Conservation (phyloP, 768 basidiomycete species). For the Termitomyces sp. region DNA sequence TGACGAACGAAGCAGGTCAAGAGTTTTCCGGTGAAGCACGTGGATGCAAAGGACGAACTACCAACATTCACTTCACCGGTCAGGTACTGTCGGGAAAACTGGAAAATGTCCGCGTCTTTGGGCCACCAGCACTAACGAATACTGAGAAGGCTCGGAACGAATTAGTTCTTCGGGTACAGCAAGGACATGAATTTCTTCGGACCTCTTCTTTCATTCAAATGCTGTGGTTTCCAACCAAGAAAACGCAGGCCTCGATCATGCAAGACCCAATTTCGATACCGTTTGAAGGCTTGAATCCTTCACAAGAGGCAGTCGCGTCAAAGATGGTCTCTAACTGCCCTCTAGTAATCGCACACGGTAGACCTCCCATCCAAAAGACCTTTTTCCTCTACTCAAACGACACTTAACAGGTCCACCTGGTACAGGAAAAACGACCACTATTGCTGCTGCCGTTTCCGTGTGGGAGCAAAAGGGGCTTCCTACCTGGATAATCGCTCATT, state of each 20-base stretch:
- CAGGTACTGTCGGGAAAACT: constrained; percentile 19
- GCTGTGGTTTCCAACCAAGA: constrained; percentile 32
- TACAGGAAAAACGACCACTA: constrained; percentile 51
- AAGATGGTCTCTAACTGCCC: constrained; percentile 29
- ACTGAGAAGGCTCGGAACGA: constrained; percentile 34
- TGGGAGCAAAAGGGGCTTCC: constrained; percentile 24
- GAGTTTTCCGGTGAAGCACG: constrained; percentile 27
- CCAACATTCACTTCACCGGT: constrained; percentile 24
- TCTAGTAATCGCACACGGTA: constrained; percentile 36
- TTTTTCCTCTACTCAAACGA: background rate
- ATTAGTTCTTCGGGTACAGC: constrained; percentile 31
- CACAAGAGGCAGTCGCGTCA: constrained; percentile 30
- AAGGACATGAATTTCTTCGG: constrained; percentile 22
- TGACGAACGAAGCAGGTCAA: constrained; percentile 27
- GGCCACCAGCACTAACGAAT: constrained; percentile 33
- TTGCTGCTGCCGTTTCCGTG: constrained; percentile 34
- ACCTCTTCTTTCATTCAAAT: constrained; percentile 28
- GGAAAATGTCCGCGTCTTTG: constrained; percentile 32
- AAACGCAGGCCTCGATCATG: background rate
- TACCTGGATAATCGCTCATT: constrained; percentile 42
- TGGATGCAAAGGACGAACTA: constrained; percentile 27
- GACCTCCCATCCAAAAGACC: background rate
- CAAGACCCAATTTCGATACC: background rate
- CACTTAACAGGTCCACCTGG: constrained; percentile 38
- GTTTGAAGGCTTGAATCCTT: constrained; percentile 25